Evolutionary conservation across 495 filamentous ascomycete genomes (phyloP), one percentile per base, ranked within the genome.

Genomic region (Trichoderma virens): DNA sequence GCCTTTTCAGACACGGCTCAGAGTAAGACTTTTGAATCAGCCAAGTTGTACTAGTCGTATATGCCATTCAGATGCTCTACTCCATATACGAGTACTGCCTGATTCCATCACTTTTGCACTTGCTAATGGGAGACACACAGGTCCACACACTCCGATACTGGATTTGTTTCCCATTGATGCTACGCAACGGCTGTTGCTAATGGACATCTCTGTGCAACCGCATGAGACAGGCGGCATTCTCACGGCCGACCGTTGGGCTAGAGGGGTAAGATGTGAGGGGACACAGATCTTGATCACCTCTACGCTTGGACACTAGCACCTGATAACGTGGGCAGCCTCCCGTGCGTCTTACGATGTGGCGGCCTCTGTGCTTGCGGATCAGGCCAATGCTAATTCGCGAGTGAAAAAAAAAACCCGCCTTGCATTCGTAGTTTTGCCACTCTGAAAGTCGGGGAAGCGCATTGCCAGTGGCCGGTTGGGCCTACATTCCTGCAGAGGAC

Each of bases 401-500:
- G 14, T 18, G 8, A 18, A 18, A 18, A 41, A 41, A n/a, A n/a
- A n/a, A n/a, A n/a, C n/a, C n/a, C n/a, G n/a, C 18, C 35, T 47
- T 47, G 3, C 16, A 20, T 23, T 25, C 8, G 5, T 47, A n/a
- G 8, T 47, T 47, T 56, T 30, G 51, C 51, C 51, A 56, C 51
- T 18, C 14, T 23, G 23, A 14, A 56, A 7, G 7, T 30, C 23
- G 51, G 51, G 51, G 25, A 56, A 56, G 25, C 3, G 23, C 51
- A 30, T 27, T 4, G n/a, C 23, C 51, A 30, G 28, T 30, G 5
- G 51, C 8, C 9, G 23, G 20, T 27, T 56, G 25, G 51, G 51
- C 27, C 23, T 56, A 8, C 51, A 56, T 56, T 56, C 51, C 51
- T 56, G 51, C 51, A 13, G 45, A 30, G 51, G 25, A 56, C 51